These are phyloP conservation scores for Malassezia pachydermatis DNA, from an alignment of 1,284 basidiomycete genomes.

Conservation along the genomic window DNA sequence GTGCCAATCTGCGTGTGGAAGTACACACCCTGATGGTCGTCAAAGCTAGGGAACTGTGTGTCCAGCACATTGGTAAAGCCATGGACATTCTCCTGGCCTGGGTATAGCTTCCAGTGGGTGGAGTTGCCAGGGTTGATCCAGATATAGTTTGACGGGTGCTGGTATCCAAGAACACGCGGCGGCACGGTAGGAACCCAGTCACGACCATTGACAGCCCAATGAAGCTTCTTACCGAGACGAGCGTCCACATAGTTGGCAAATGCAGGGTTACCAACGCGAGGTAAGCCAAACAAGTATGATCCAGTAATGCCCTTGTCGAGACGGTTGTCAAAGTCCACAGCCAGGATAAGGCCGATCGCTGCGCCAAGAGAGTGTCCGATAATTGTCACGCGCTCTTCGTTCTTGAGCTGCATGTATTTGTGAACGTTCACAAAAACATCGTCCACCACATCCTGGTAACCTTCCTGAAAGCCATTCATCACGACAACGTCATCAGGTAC, in stretches of 20 bases:
- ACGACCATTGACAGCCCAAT: conserved; percentile 28
- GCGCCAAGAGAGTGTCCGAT: conserved; percentile 39
- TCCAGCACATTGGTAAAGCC: conserved; percentile 21
- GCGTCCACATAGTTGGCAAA: conserved; percentile 30
- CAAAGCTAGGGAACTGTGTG: background rate
- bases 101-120: conserved; percentile 25
- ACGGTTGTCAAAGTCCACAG: conserved; percentile 27
- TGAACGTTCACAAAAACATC: conserved; percentile 23
- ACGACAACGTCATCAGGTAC: conserved; percentile 22
- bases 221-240: conserved; percentile 21
- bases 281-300: conserved; percentile 30
- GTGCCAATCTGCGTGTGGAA: conserved; percentile 37
- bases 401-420: conserved; percentile 21
- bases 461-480: conserved; percentile 35
- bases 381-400: conserved; percentile 22
- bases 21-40: conserved; percentile 37
- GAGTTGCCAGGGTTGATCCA: conserved; percentile 33
- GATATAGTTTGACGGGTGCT: conserved; percentile 28
- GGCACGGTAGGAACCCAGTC: conserved; percentile 32
- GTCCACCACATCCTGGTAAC: conserved; percentile 28
- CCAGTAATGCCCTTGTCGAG: conserved; percentile 17
- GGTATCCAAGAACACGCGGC: conserved; percentile 23
- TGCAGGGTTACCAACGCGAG: conserved; percentile 26
- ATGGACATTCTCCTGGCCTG: conserved; percentile 41
- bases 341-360: conserved; percentile 27